Percentiles rank a stretch among this genome's conserved stretches.
These are phyloP conservation scores for Penicillium hordei DNA, from an alignment of 2,329 filamentous ascomycete species.

Conservation along the genomic window DNA sequence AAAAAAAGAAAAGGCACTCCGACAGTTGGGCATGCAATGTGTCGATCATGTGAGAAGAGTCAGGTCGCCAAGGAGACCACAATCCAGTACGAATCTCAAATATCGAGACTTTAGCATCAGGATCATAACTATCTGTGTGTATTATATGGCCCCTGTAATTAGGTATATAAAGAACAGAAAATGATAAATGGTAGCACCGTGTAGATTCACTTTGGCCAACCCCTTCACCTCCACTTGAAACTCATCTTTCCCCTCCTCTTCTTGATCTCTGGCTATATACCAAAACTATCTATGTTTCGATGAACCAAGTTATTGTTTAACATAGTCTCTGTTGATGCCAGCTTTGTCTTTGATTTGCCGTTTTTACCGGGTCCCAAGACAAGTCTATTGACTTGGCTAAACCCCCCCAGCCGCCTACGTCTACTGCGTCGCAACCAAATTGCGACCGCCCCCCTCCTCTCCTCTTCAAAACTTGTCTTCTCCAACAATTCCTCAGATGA, in stretches of 20 bases:
- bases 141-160: neutral
- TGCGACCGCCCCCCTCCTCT: conserved; percentile 16
- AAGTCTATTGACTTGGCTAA: conserved; percentile 12
- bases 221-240: neutral
- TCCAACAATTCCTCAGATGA: conserved; percentile 23
- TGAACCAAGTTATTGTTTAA: neutral
- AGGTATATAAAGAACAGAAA: neutral
- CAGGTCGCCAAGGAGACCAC: conserved; percentile 22
- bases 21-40: conserved; percentile 26
- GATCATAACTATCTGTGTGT: neutral
- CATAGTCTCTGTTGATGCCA: conserved; percentile 1
- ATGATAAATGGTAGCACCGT: neutral
- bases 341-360: neutral
- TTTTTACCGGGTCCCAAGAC: conserved; percentile 7
- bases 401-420: conserved; percentile 15
- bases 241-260: conserved; percentile 2
- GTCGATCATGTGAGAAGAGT: conserved; percentile 15
- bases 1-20: conserved; percentile 3
- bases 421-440: conserved; percentile 15
- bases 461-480: conserved; percentile 16
- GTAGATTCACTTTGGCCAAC: neutral
- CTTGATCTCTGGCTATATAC: neutral
- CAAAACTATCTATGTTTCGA: neutral
- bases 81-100: conserved; percentile 4
- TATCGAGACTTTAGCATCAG: neutral